Base-by-base conservation (phyloP, 768 basidiomycete genomes). In the Scleroderma bovista region DNA sequence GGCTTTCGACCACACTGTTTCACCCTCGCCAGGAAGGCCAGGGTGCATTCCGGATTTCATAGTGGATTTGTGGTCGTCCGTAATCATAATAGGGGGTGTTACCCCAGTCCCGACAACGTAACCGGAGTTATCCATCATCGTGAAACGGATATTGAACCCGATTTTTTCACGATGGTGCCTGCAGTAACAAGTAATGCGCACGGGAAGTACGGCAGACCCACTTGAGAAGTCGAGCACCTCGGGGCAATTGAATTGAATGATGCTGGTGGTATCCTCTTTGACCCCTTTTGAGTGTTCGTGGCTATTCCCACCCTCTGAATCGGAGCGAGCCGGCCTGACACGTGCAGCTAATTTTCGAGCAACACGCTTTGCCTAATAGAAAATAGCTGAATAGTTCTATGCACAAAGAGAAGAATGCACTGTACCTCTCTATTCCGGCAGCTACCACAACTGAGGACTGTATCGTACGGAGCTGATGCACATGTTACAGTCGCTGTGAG, bases 111-210 rank as follows among this genome's bases (percentile, higher is more conserved):
- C 94, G 47, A 98, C 81, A 43, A 91, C 68, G 19, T 86, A 79
- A 2, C 93, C 94, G 22, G 71, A 73, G 58, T 83, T 73, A 58
- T 96, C 90, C 63, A 83, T 78, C 75, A 99, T 79, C 17, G 83
- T 81, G 65, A 97, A 87, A 57, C 88, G 85, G 51, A 98, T 83
- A 63, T 87, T 85, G 69, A 97, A 98, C 2, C 96, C 96, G 33
- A 86, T 74, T 70, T 96, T 97, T 71, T 99, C 96, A 52, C 92
- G 86, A 70, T 99, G 95, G 74, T 98, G 96, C 46, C 95, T 84
- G 58, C 96, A 98, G 66, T 99, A 99, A 69, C 96, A 99, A 7
- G 95, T 95, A 53, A 99, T 91, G 41, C 96, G 82, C 33, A 96
- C 82, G 8, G 95, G 95, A n/a, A 99, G 75, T 17, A 89, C 78